Evolutionary conservation across 371 early-diverging fungal genomes (phyloP).

Genomic region (Apophysomyces ossiformis): DNA sequence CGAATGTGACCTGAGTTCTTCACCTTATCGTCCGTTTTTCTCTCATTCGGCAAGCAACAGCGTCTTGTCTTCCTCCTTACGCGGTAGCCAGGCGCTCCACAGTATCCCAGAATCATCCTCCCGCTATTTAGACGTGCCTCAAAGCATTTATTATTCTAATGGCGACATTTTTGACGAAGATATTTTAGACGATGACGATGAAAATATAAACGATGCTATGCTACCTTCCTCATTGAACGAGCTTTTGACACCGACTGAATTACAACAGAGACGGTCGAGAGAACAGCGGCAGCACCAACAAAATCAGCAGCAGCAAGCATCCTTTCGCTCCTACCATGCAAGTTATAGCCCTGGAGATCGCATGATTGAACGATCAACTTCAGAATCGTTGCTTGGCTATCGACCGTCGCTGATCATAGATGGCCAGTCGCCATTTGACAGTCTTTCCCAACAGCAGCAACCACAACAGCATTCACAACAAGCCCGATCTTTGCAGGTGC

Average conservation of each 20-base stretch:
- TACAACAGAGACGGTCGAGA: slow-evolving; percentile 42
- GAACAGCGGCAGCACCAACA: slow-evolving; percentile 27
- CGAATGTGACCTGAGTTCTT: slow-evolving; percentile 20
- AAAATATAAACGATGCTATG: slow-evolving; percentile 49
- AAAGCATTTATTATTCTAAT: slow-evolving; percentile 18
- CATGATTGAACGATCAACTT: slow-evolving; percentile 21
- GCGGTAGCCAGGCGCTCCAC: slow-evolving; percentile 18
- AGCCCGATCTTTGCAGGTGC: background rate
- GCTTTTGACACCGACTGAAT: slow-evolving; percentile 53
- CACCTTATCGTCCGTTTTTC: slow-evolving; percentile 18
- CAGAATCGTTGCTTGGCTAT: slow-evolving; percentile 19
- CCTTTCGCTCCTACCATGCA: slow-evolving; percentile 2
- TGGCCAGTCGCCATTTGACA: slow-evolving; percentile 18
- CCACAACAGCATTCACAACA: slow-evolving; percentile 15
- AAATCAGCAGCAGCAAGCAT: slow-evolving; percentile 16
- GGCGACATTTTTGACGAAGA: slow-evolving; percentile 19
- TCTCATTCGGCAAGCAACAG: slow-evolving; percentile 9
- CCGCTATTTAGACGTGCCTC: slow-evolving; percentile 25
- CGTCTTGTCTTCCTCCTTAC: slow-evolving; percentile 21
- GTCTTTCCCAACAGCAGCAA: slow-evolving; percentile 8
- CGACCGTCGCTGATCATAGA: slow-evolving; percentile 13
- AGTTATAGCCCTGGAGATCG: slow-evolving; percentile 16
- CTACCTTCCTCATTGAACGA: slow-evolving; percentile 59
- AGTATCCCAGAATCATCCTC: slow-evolving; percentile 23
- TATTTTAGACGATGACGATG: slow-evolving; percentile 17